Conservation (phyloP, 2,329 filamentous ascomycete genomes). For the Raffaelea arxii region DNA sequence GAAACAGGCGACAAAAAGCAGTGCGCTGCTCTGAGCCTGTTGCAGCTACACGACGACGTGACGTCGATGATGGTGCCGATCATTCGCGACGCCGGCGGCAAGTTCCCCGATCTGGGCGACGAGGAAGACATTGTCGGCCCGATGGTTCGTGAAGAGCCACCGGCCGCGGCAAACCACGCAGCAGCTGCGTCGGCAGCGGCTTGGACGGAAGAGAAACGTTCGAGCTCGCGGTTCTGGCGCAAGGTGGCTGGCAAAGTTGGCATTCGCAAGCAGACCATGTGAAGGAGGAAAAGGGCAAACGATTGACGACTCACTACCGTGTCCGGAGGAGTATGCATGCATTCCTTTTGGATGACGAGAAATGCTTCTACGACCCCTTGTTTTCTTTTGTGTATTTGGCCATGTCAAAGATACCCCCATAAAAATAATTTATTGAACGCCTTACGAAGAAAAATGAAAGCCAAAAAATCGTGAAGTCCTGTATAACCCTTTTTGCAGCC, state of each 20-base stretch:
- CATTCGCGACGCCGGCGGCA: slow-evolving; percentile 64
- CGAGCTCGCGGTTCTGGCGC: slow-evolving; percentile 38
- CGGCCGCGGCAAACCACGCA: slow-evolving; percentile 16
- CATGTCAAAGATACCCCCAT: slow-evolving; percentile 7
- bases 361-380: too few species aligned
- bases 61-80: slow-evolving; percentile 58
- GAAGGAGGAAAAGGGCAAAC: slow-evolving; percentile 6
- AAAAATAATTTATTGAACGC: slow-evolving; percentile 1
- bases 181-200: slow-evolving; percentile 1
- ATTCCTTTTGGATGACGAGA: too few species aligned
- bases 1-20: slow-evolving; percentile 19
- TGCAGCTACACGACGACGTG: slow-evolving; percentile 39
- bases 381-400: slow-evolving; percentile 2
- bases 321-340: too few species aligned
- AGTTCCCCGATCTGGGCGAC: slow-evolving; percentile 81
- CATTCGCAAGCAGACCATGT: slow-evolving; percentile 16
- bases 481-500: too few species aligned
- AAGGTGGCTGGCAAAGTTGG: slow-evolving; percentile 36
- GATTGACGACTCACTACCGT: not conserved
- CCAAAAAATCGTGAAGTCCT: not conserved
- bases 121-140: slow-evolving; percentile 91
- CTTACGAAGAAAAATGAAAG: not conserved
- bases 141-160: slow-evolving; percentile 57
- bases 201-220: too few species aligned
- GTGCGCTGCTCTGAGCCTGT: slow-evolving; percentile 22